Base-by-base conservation (phyloP, 2,329 filamentous ascomycete genomes). In the Aciculosporium take region DNA sequence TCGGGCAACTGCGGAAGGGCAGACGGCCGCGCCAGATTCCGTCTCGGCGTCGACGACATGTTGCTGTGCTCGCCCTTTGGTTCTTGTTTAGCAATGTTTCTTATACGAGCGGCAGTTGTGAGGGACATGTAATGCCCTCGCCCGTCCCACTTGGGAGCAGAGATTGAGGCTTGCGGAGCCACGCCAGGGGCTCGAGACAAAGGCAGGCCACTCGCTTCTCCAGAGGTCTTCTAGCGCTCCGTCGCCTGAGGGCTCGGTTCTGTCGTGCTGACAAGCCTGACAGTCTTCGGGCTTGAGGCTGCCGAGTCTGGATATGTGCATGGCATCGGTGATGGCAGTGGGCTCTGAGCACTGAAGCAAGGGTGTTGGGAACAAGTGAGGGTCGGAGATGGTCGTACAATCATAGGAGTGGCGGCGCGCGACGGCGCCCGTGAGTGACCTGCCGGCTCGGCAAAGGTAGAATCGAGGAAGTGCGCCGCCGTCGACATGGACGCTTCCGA, bases 401-500 rank as follows among this genome's bases (percentile, higher is more conserved):
- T 69, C 71, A 83, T 74, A 25, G 81, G 81, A 10, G 81, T 85
- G 41, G 72, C 69, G 2, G 81, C 79, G 55, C 80, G 71, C 9
- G 81, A 83, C 46, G 68, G 70, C 42, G 71, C 67, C 23, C 74
- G 74, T 42, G 71, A 73, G 44, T 72, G 67, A 47, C 65, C 69
- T 48, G 64, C 53, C 4, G 64, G 59, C 44, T 93, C 87, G 39
- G 75, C 72, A 55, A 83, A 94, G 13, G 86, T 72, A 5, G 71
- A 74, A 42, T 95, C 88, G 42, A 95, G 69, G 58, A 89, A 95
- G 13, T 75, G 68, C 3, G 79, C 68, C 2, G 87, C 87, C 0
- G 80, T 71, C 49, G 80, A 76, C 30, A 96, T 68, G 42, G 79
- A 73, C 5, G 85, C 82, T 58, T 96, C 89, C 1, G 86, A 88